A percentile compares a stretch with the other conserved stretches of the same genome.
Evolutionary conservation across 257 asterid genomes (phyloP).

Genomic region (Forsythia suspensa): DNA sequence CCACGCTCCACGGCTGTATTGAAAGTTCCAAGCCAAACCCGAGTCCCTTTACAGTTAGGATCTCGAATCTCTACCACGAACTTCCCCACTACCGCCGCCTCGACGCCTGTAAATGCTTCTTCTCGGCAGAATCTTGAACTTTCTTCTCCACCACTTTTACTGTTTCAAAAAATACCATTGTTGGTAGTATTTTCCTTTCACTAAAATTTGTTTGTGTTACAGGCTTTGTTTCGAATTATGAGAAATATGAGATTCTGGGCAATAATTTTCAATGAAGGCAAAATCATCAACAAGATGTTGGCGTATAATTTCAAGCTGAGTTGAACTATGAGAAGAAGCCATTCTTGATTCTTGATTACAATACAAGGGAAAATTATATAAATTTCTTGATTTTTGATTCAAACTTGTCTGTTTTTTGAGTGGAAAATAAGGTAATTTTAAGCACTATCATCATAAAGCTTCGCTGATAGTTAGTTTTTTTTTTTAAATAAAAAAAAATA

Average conservation of each 20-base stretch:
- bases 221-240: slow-evolving; percentile 41
- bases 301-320: too few relatives aligned
- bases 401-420: slow-evolving; percentile 29
- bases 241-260: slow-evolving; percentile 33
- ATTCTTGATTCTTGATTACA: slow-evolving; percentile 11
- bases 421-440: slow-evolving; percentile 40
- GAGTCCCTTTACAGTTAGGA: too few relatives aligned
- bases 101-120: slow-evolving; percentile 63
- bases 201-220: slow-evolving; percentile 13
- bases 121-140: slow-evolving; percentile 33
- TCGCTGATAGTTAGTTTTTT: too few relatives aligned
- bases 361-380: too few relatives aligned
- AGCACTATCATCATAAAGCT: too few relatives aligned
- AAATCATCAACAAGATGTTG: slow-evolving; percentile 69
- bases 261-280: slow-evolving; percentile 47
- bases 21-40: too few relatives aligned
- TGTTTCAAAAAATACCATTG: neutral
- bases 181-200: slow-evolving; percentile 31
- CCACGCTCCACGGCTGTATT: too few relatives aligned
- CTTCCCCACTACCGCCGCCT: slow-evolving; percentile 77
- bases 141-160: neutral
- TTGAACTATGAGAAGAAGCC: slow-evolving; percentile 51
- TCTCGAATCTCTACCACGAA: too few relatives aligned
- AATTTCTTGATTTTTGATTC: neutral
- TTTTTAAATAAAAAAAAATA: too few relatives aligned